Percentiles rank a stretch among this genome's conserved stretches.
Conservation (phyloP, 495 filamentous ascomycete genomes). For the Xylaria telfairii region DNA sequence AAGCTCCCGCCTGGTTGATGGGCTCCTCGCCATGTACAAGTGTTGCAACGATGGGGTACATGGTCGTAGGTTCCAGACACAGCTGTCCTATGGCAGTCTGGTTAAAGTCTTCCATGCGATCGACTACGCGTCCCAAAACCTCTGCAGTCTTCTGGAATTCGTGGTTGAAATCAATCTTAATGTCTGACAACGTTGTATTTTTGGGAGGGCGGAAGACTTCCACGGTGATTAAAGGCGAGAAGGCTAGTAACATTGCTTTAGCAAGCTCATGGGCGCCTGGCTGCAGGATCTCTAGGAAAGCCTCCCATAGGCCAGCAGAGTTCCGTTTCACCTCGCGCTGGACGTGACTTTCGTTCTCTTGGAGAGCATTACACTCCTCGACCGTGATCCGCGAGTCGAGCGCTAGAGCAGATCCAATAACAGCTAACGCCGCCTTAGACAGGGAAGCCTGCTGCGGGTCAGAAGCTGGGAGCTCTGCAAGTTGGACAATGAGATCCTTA, state of each 20-base stretch:
- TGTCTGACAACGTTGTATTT: slow-evolving; percentile 60
- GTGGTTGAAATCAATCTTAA: slow-evolving; percentile 68
- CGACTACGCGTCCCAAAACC: slow-evolving; percentile 73
- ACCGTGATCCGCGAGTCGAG: slow-evolving; percentile 77
- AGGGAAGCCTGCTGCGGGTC: slow-evolving; percentile 49
- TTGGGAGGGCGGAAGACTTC: slow-evolving; percentile 68
- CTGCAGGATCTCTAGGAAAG: slow-evolving; percentile 70
- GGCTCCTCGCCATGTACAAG: slow-evolving; percentile 71
- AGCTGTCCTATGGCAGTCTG: slow-evolving; percentile 67
- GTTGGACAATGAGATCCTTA: slow-evolving; percentile 50
- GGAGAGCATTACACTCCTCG: slow-evolving; percentile 72
- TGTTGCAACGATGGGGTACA: slow-evolving; percentile 67
- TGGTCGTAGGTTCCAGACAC: slow-evolving; percentile 66
- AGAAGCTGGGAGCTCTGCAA: slow-evolving; percentile 44
- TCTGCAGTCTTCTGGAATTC: slow-evolving; percentile 72
- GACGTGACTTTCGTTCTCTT: slow-evolving; percentile 58
- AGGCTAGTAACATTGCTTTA: slow-evolving; percentile 71
- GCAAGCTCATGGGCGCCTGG: slow-evolving; percentile 69
- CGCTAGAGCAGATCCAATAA: slow-evolving; percentile 72
- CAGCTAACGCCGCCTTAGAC: slow-evolving; percentile 58
- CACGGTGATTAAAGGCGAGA: slow-evolving; percentile 68
- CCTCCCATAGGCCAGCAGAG: slow-evolving; percentile 76
- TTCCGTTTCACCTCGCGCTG: slow-evolving; percentile 70
- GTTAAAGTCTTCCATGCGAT: slow-evolving; percentile 75
- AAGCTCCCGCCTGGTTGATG: slow-evolving; percentile 75